A percentile compares a stretch with the other conserved stretches of the same genome.
Conservation (phyloP, 1,284 basidiomycete species). For the Naganishia sp. region DNA sequence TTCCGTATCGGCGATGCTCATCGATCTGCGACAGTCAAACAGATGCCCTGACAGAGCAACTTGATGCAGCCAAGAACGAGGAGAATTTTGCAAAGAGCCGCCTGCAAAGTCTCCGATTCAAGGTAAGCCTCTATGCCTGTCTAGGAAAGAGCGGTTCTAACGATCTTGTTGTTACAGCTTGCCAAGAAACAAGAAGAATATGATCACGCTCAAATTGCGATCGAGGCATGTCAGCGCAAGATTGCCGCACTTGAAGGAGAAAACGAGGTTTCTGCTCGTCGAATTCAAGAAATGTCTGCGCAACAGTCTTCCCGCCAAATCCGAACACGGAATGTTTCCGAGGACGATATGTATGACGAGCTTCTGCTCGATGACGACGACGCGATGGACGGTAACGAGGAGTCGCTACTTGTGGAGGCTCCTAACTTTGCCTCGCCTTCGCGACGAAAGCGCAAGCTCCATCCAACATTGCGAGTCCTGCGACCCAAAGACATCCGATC, state of each 20-base stretch:
- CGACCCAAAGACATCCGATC: not conserved
- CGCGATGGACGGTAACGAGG: not conserved
- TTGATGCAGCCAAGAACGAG: conserved; percentile 8
- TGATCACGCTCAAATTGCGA: not conserved
- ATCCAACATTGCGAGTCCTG: conserved; percentile 17
- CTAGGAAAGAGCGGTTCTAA: not conserved
- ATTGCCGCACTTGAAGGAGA: conserved; percentile 2
- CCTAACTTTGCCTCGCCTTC: conserved; percentile 13
- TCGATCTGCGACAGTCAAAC: not conserved
- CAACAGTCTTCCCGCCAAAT: conserved; percentile 5
- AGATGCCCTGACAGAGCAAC: not conserved
- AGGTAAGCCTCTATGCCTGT: not conserved
- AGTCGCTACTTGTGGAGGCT: conserved; percentile 17
- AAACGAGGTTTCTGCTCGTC: conserved; percentile 7
- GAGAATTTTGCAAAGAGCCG: conserved; percentile 3
- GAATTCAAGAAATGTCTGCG: conserved; percentile 13
- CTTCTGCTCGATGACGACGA: not conserved
- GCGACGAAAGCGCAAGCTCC: not conserved
- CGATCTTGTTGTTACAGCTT: not conserved
- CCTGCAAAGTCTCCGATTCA: conserved; percentile 12
- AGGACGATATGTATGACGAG: not conserved
- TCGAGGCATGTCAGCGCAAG: conserved; percentile 1
- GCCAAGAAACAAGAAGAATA: conserved; percentile 6
- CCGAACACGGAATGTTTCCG: not conserved
- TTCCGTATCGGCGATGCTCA: not conserved